Percentiles rank a stretch among this genome's conserved stretches.
These are phyloP conservation scores for Phytopythium litorale DNA, from an alignment of 352 stramenopile genomes.

Conservation along the genomic window DNA sequence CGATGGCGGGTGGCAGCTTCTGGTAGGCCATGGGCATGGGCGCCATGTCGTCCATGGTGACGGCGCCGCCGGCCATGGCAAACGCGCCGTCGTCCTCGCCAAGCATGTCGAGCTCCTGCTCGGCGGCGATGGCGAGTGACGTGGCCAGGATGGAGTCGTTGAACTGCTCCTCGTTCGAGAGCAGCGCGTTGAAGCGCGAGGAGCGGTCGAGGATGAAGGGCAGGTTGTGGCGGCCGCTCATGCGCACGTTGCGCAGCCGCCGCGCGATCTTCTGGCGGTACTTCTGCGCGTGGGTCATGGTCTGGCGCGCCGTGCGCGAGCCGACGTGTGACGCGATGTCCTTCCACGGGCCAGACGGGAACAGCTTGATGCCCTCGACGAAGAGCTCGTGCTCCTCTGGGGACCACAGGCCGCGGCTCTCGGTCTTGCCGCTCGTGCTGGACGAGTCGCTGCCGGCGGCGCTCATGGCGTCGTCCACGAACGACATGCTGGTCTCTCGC, in stretches of 20 bases:
- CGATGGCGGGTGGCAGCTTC: conserved; percentile 41
- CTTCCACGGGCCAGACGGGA: conserved; percentile 72
- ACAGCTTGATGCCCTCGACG: conserved; percentile 74
- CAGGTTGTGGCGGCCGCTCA: conserved; percentile 60
- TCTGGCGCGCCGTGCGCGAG: conserved; percentile 68
- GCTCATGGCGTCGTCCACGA: conserved; percentile 27
- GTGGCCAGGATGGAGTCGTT: conserved; percentile 78
- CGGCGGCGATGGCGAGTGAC: conserved; percentile 64
- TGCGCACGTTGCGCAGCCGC: conserved; percentile 61
- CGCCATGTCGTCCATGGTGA: conserved; percentile 20
- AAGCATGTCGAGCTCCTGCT: conserved; percentile 67
- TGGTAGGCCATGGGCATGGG: conserved; percentile 38
- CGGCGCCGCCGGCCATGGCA: conserved; percentile 24
- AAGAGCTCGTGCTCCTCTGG: conserved; percentile 73
- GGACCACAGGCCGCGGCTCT: conserved; percentile 69
- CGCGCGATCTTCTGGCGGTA: conserved; percentile 82
- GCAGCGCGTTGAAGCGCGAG: conserved; percentile 66
- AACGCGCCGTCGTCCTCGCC: conserved; percentile 37
- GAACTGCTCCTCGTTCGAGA: conserved; percentile 74
- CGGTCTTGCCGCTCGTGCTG: conserved; percentile 28
- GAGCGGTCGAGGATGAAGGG: conserved; percentile 67
- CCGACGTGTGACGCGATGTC: conserved; percentile 71
- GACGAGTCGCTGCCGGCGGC: conserved; percentile 18
- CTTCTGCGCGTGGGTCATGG: conserved; percentile 83
- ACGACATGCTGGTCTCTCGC: conserved; percentile 23